Percentiles rank a stretch among this genome's conserved stretches.
These are phyloP conservation scores for Boletus tylopilopsis DNA, from an alignment of 768 basidiomycete species.

Conservation along the genomic window DNA sequence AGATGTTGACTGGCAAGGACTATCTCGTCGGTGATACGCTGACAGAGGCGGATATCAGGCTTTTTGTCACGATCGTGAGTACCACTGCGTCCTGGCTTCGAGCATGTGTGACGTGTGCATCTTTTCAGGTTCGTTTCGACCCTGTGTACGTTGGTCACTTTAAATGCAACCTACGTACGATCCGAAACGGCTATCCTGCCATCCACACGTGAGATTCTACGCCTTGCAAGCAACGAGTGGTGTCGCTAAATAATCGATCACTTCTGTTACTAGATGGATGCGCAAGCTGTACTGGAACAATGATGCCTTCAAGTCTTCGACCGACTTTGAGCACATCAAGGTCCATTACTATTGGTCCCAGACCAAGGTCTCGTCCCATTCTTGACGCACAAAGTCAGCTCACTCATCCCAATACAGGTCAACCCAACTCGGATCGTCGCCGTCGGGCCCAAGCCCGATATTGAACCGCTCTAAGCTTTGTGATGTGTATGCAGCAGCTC, in stretches of 20 bases:
- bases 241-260: background rate
- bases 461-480: slow-evolving; percentile 50
- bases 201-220: slow-evolving; percentile 48
- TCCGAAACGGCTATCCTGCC: slow-evolving; percentile 84
- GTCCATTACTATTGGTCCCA: slow-evolving; percentile 39
- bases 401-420: slow-evolving; percentile 43
- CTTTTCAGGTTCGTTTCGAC: slow-evolving; percentile 74
- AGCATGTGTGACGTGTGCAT: background rate
- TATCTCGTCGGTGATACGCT: slow-evolving; percentile 81
- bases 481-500: no score
- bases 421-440: slow-evolving; percentile 79
- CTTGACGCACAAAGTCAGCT: background rate
- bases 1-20: slow-evolving; percentile 69
- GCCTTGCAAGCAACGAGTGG: background rate
- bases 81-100: background rate
- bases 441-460: slow-evolving; percentile 64
- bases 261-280: slow-evolving; percentile 55
- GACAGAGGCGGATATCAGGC: slow-evolving; percentile 81
- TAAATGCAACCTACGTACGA: slow-evolving; percentile 87
- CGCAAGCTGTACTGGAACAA: slow-evolving; percentile 90
- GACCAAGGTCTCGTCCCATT: slow-evolving; percentile 13
- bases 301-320: slow-evolving; percentile 80
- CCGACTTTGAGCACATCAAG: slow-evolving; percentile 80
- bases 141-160: slow-evolving; percentile 89
- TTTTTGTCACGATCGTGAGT: slow-evolving; percentile 89